Conservation (phyloP, 805 yeast species). For the Saturnispora hagleri region DNA sequence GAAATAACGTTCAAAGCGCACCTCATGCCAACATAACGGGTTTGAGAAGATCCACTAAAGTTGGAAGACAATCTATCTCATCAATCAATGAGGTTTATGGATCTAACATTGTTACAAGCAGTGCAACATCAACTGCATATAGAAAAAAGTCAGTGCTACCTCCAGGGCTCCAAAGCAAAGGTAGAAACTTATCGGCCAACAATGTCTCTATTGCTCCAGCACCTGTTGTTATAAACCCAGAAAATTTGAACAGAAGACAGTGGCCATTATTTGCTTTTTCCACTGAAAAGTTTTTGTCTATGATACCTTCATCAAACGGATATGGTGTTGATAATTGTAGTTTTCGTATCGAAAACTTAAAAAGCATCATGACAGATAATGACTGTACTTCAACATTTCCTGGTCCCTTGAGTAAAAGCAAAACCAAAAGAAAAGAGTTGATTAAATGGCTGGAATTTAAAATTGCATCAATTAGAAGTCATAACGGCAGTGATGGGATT, state of each 20-base stretch:
- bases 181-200: slow-evolving; percentile 6
- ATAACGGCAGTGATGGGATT: slow-evolving; percentile 11
- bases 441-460: slow-evolving; percentile 55
- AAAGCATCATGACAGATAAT: slow-evolving; percentile 29
- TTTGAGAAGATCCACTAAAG: slow-evolving; percentile 3
- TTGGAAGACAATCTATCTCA: slow-evolving; percentile 8
- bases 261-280: slow-evolving; percentile 73
- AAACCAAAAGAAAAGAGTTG: slow-evolving; percentile 55
- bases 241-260: slow-evolving; percentile 48
- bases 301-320: slow-evolving; percentile 35
- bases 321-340: slow-evolving; percentile 25
- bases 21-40: neutral
- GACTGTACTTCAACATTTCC: slow-evolving; percentile 52
- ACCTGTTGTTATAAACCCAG: slow-evolving; percentile 39
- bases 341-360: slow-evolving; percentile 31
- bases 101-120: slow-evolving; percentile 9
- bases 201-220: slow-evolving; percentile 24
- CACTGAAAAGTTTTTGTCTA: slow-evolving; percentile 35
- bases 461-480: slow-evolving; percentile 15
- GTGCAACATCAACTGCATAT: slow-evolving; percentile 8
- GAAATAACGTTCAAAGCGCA: neutral
- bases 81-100: slow-evolving; percentile 16
- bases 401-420: slow-evolving; percentile 54
- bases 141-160: slow-evolving; percentile 10
- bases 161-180: slow-evolving; percentile 4